Conservation (phyloP, 2,329 filamentous ascomycete genomes). For the Ascochyta lentis region DNA sequence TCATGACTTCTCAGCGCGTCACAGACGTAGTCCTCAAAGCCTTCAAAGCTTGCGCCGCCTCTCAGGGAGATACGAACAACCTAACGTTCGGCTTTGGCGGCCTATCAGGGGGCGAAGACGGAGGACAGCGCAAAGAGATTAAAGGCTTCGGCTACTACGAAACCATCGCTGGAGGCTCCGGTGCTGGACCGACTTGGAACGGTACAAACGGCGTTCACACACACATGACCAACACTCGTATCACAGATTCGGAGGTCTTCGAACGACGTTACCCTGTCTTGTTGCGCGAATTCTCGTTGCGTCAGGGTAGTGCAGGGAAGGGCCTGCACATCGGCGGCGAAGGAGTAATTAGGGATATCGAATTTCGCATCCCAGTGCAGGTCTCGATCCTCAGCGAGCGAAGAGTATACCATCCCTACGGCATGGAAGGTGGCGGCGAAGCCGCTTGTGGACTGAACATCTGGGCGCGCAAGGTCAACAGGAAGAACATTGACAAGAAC, state of each 20-base stretch:
- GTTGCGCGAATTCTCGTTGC: constrained; percentile 71
- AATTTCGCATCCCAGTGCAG: constrained; percentile 79
- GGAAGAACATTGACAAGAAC: constrained; percentile 29
- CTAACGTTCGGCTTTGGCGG: constrained; percentile 84
- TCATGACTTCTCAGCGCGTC: constrained; percentile 77
- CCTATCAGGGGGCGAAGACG: constrained; percentile 23
- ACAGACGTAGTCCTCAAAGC: constrained; percentile 84
- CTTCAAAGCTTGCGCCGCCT: constrained; percentile 79
- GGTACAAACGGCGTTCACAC: constrained; percentile 79
- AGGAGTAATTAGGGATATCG: constrained; percentile 79
- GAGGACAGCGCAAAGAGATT: constrained; percentile 55
- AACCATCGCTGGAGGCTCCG: constrained; percentile 79
- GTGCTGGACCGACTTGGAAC: constrained; percentile 75
- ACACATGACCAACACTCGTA: constrained; percentile 87
- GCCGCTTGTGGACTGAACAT: constrained; percentile 81
- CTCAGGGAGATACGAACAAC: constrained; percentile 83
- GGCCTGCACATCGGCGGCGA: constrained; percentile 76
- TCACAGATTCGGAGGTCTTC: constrained; percentile 81
- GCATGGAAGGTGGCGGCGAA: constrained; percentile 81
- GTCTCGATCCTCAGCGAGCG: constrained; percentile 81
- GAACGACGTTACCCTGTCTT: constrained; percentile 79
- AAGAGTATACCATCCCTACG: constrained; percentile 79
- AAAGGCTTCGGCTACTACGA: constrained; percentile 88
- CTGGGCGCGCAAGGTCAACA: constrained; percentile 77
- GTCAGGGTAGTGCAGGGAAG: constrained; percentile 66